Conservation (phyloP, 352 stramenopile genomes). For the Phytophthora parvispora region DNA sequence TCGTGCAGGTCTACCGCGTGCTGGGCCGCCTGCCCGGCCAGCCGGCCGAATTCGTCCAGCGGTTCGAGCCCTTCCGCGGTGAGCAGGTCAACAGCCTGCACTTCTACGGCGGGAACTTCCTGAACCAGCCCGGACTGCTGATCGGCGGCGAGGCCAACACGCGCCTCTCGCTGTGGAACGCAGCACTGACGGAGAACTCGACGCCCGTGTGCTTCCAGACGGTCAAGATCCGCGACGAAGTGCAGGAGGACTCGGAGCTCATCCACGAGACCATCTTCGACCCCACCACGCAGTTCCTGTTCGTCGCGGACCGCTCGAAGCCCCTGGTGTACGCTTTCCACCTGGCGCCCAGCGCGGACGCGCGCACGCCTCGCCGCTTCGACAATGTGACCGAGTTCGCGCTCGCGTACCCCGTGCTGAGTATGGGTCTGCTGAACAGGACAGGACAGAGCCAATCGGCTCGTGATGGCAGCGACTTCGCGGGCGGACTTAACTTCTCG, state of each 20-base stretch:
- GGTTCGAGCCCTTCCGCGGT: constrained; percentile 83
- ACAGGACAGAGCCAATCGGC: constrained; percentile 42
- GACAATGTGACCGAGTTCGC: constrained; percentile 89
- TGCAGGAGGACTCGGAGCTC: constrained; percentile 30
- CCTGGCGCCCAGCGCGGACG: constrained; percentile 46
- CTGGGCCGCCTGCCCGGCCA: constrained; percentile 55
- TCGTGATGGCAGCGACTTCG: constrained; percentile 40
- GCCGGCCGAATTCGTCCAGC: constrained; percentile 73
- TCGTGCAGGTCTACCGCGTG: constrained; percentile 86
- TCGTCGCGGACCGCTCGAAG: constrained; percentile 76
- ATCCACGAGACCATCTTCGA: constrained; percentile 80
- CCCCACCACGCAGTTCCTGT: constrained; percentile 76
- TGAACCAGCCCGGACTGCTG: constrained; percentile 60
- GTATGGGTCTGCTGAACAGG: constrained; percentile 75
- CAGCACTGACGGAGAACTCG: constrained; percentile 62
- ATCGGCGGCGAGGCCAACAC: constrained; percentile 79
- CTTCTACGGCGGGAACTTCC: constrained; percentile 68
- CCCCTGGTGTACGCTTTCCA: constrained; percentile 81
- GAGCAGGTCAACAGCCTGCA: constrained; percentile 76
- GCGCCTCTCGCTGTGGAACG: constrained; percentile 49
- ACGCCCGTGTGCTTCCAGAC: constrained; percentile 73
- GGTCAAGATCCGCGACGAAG: constrained; percentile 54
- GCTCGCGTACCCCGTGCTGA: constrained; percentile 82
- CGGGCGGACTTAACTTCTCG: constrained; percentile 52
- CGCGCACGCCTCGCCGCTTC: constrained; percentile 57